These are phyloP conservation scores for Aeminium ludgeri DNA, from an alignment of 495 filamentous ascomycete species.

Conservation along the genomic window DNA sequence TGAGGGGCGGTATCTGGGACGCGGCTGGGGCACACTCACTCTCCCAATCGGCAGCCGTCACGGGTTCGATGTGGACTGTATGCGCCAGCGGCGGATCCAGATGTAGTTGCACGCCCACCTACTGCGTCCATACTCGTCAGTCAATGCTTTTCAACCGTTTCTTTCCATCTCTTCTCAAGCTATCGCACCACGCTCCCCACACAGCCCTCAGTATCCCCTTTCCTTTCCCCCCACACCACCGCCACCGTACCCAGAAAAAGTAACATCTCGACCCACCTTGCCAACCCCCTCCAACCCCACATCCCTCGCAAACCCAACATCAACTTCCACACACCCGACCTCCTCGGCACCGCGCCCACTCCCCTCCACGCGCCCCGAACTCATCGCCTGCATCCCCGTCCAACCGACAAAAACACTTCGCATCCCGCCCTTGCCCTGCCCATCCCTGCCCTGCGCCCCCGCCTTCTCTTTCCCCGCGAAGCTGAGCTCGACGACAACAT, in stretches of 20 bases:
- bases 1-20: not conserved
- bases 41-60: conserved; percentile 93
- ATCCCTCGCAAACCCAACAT: conserved; percentile 71
- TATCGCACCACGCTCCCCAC: no score
- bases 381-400: conserved; percentile 93
- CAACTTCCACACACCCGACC: conserved; percentile 62
- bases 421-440: conserved; percentile 27
- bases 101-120: conserved; percentile 56
- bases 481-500: conserved; percentile 79
- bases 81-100: conserved; percentile 77
- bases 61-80: conserved; percentile 87
- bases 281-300: conserved; percentile 70
- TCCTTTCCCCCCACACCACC: not conserved
- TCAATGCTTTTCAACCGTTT: not conserved
- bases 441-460: not conserved
- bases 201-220: not conserved
- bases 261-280: conserved; percentile 48
- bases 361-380: conserved; percentile 34
- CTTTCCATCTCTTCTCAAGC: not conserved
- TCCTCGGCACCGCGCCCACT: conserved; percentile 48
- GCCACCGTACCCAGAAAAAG: not conserved
- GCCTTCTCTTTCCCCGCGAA: conserved; percentile 20
- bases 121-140: conserved; percentile 10
- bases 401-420: conserved; percentile 76
- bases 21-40: conserved; percentile 28